A percentile compares a stretch with the other conserved stretches of the same genome.
phyloP scores from a whole-genome alignment of 1,284 basidiomycete genomes.

The Ganoderma meredithae region DNA sequence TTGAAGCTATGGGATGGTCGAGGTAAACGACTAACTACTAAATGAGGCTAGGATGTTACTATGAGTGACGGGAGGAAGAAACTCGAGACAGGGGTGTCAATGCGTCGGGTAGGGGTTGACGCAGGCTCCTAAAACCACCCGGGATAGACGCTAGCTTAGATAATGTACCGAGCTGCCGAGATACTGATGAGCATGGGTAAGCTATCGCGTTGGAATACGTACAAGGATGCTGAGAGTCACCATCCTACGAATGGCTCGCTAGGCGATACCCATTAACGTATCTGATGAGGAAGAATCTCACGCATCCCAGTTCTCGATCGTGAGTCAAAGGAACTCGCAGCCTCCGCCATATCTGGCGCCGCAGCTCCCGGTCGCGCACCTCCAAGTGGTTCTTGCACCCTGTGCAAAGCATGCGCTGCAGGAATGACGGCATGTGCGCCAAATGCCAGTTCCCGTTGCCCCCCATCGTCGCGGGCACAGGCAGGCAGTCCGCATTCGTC shows the following conservation, averaged over 20 bases:
- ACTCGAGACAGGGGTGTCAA: neutral
- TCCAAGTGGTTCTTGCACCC: slow-evolving; percentile 7
- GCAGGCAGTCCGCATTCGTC: slow-evolving; percentile 14
- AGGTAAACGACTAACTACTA: too few species aligned
- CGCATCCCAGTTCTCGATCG: slow-evolving; percentile 10
- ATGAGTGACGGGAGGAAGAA: neutral
- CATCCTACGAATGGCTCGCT: too few species aligned
- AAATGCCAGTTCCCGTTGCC: neutral
- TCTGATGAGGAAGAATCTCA: neutral
- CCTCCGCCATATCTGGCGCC: slow-evolving; percentile 11
- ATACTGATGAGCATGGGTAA: too few species aligned
- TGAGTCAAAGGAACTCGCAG: slow-evolving; percentile 9
- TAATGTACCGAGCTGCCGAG: too few species aligned
- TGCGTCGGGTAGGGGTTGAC: too few species aligned
- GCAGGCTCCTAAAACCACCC: too few species aligned
- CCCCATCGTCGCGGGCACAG: neutral
- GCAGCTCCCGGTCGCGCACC: slow-evolving; percentile 16
- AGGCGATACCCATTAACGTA: too few species aligned
- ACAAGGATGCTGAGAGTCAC: too few species aligned
- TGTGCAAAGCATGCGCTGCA: slow-evolving; percentile 9
- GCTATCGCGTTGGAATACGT: too few species aligned
- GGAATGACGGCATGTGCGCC: neutral
- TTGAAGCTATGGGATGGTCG: too few species aligned
- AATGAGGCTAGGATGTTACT: neutral
- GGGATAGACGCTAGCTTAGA: too few species aligned